Percentiles rank a stretch among this genome's conserved stretches.
phyloP scores from a whole-genome alignment of 805 yeast species.

The Torulaspora delbrueckii region DNA sequence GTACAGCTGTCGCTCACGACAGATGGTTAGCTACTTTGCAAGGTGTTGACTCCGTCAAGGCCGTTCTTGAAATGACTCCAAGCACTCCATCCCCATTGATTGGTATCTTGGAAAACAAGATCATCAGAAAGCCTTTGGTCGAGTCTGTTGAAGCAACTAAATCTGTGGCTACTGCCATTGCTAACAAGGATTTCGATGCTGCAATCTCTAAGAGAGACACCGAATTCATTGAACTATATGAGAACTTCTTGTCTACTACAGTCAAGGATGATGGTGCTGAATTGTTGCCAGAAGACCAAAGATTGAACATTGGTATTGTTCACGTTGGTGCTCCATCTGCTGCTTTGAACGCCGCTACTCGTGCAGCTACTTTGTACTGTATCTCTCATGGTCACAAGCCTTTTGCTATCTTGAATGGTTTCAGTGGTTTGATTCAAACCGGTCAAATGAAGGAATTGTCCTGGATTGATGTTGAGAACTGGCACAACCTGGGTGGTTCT shows the following conservation, averaged over 20 bases:
- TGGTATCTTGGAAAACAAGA: slow-evolving; percentile 81
- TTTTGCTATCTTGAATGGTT: slow-evolving; percentile 90
- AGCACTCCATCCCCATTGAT: slow-evolving; percentile 93
- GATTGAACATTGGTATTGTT: slow-evolving; percentile 74
- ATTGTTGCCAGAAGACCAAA: slow-evolving; percentile 52
- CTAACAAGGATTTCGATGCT: slow-evolving; percentile 66
- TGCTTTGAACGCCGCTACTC: slow-evolving; percentile 86
- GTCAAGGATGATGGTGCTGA: slow-evolving; percentile 61
- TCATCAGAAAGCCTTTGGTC: slow-evolving; percentile 76
- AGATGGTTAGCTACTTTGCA: slow-evolving; percentile 88
- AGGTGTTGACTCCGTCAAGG: slow-evolving; percentile 96
- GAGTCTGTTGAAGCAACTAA: slow-evolving; percentile 87
- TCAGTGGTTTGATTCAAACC: slow-evolving; percentile 84
- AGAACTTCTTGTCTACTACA: slow-evolving; percentile 67
- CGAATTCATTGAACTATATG: slow-evolving; percentile 76
- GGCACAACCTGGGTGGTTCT: slow-evolving; percentile 90
- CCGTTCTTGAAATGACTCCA: slow-evolving; percentile 83
- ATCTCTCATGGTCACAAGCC: slow-evolving; percentile 85
- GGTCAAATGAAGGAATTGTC: slow-evolving; percentile 69
- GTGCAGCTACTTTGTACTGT: slow-evolving; percentile 87
- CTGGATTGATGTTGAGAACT: slow-evolving; percentile 84
- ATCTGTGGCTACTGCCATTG: slow-evolving; percentile 86
- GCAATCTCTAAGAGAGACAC: slow-evolving; percentile 87
- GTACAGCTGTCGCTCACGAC: slow-evolving; percentile 94
- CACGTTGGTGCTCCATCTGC: slow-evolving; percentile 98